Evolutionary conservation across 352 stramenopile species (phyloP), one percentile per base, ranked within the genome.

Genomic region (Pythium myriotylum): DNA sequence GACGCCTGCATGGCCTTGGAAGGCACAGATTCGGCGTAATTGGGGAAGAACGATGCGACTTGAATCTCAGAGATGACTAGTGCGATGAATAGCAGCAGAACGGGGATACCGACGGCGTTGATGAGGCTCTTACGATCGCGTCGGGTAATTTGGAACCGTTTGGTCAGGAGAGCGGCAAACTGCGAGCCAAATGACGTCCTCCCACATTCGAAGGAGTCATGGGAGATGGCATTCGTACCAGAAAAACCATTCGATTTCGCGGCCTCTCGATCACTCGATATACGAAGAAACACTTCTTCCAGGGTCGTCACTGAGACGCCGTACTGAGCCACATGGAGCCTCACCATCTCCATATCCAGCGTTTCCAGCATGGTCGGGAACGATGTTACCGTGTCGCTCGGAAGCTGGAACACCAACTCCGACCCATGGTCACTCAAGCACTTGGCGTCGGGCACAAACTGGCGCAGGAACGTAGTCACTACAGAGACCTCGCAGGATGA

Each of bases 331-430:
- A 99, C 83, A 5, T 66, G 63, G 17, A 96, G 54, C 8, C 64
- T 52, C 2, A 65, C 54, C 52, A 86, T 63, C 33, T 77, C 45
- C 4, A 52, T 41, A 32, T 91, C 82, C 9, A 99, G 67, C 4
- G 82, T 73, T 55, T 92, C 67, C 54, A 99, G 93, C 72, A 99
- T 92, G 1, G 45, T 61, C n/a, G 87, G 67, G 67, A 99, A 99
- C n/a, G 67, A 54, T 0, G 78, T 79, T 13, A 89, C 79, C 13
- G 80, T 79, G n/a, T 92, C 74, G 0, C 66, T 62, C 1, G 96
- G 97, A 1, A 99, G 79, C 73, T 99, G 92, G 68, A 97, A 99
- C 10, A 91, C 92, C 2, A 98, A 64, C 64, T 99, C 97, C 5
- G 92, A 91, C 4, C 96, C 96, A 41, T 87, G 92, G 75, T 98